Evolutionary conservation across 352 stramenopile species (phyloP).

Genomic region (Globisporangium sylvaticum): DNA sequence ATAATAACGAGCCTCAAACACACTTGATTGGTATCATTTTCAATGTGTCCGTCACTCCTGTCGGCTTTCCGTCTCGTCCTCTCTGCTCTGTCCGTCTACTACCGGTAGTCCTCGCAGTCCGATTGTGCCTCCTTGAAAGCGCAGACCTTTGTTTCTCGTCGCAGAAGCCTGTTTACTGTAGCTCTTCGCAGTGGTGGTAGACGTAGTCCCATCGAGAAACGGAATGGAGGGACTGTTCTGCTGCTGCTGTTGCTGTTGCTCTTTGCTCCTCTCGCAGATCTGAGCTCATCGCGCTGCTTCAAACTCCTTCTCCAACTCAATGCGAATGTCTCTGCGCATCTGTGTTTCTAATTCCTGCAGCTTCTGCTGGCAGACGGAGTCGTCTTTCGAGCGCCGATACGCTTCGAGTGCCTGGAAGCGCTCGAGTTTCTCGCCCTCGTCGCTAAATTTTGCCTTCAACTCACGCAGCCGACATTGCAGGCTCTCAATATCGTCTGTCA

Average conservation of each 20-base stretch:
- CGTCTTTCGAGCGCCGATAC: conserved; percentile 46
- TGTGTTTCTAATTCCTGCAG: conserved; percentile 36
- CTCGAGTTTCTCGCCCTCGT: conserved; percentile 44
- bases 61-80: neutral
- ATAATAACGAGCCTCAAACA: too few species aligned
- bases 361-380: conserved; percentile 29
- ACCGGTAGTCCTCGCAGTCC: neutral
- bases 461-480: conserved; percentile 27
- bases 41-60: too few species aligned
- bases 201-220: neutral
- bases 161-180: neutral
- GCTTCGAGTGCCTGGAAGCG: conserved; percentile 46
- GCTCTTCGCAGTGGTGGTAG: neutral
- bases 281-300: conserved; percentile 38
- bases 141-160: neutral
- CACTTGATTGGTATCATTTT: too few species aligned
- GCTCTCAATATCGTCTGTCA: conserved; percentile 27
- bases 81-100: neutral
- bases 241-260: conserved; percentile 2
- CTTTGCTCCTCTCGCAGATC: conserved; percentile 19
- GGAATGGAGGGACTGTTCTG: neutral
- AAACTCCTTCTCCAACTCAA: conserved; percentile 63
- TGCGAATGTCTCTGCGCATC: conserved; percentile 50
- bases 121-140: neutral
- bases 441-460: conserved; percentile 17